Base-by-base conservation (phyloP, 2,329 filamentous ascomycete species). In the Thyridium curvatum region DNA sequence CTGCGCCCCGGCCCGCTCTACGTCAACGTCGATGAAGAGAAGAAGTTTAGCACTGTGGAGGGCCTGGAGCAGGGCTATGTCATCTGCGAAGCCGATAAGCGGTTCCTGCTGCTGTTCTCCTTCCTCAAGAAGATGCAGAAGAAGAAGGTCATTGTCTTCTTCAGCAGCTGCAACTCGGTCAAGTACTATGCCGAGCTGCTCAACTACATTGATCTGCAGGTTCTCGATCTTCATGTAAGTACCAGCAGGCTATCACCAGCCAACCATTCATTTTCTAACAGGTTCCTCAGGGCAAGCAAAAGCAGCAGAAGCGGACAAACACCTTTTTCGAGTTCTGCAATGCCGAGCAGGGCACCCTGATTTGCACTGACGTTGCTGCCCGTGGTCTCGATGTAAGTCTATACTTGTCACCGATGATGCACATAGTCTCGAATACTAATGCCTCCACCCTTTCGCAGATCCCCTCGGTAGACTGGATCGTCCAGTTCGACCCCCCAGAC, bases 91-190 rank as follows among this genome's bases (percentile, higher is more conserved):
- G 84, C 87, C 5, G 90, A 97, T 62, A 89, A 91, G 66, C 84
- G 93, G 17, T 98, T 98, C 71, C 71, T 94, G 29, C 72, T 98
- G 16, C 77, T 98, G 17, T 97, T 94, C 68, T 91, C 87, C 1
- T 96, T 98, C 69, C 71, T 98, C 35, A 93, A 94, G 68, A 81
- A 85, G 51, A 88, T 94, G 65, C 72, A 85, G 40, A 91, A 90
- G 73, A 96, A 96, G 64, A 97, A 97, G 75, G 85, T 95, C 46
- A 95, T 97, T 58, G 90, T 97, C 44, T 97, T 97, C 71, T 89
- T 96, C 66, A 88, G 82, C 51, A 89, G 82, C 55, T 94, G 89
- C 61, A 88, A 88, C 55, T 94, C 85, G 49, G 91, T 97, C 54
- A 94, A 94, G 61, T 98, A 97, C 66, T 89, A 95, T 64, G 81